A percentile compares a stretch with the other conserved stretches of the same genome.
These are phyloP conservation scores for Diaporthe amygdali DNA, from an alignment of 2,329 filamentous ascomycete species.

Conservation along the genomic window DNA sequence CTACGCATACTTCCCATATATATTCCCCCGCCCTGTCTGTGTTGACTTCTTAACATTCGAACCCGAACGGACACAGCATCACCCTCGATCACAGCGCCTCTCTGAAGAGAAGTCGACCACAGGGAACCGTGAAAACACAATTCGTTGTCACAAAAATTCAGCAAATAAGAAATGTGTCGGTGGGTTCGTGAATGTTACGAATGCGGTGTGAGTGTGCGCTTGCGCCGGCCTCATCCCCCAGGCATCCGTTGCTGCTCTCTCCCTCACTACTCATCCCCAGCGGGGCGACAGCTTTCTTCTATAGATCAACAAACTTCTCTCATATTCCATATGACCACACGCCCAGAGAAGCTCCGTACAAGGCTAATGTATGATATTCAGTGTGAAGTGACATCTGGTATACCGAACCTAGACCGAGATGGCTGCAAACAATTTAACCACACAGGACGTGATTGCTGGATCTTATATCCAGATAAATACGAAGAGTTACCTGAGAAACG, in stretches of 20 bases:
- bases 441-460: neutral
- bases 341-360: neutral
- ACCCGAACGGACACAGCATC: neutral
- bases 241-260: neutral
- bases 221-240: too few relatives aligned
- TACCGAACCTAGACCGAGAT: neutral
- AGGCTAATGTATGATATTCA: neutral
- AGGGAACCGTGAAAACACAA: neutral
- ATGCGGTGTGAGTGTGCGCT: constrained; percentile 11
- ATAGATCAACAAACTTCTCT: fast-evolving
- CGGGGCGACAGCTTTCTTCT: neutral
- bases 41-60: neutral
- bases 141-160: neutral
- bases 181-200: neutral
- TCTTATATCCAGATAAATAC: neutral
- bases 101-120: neutral
- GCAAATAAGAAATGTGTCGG: neutral
- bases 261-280: too few relatives aligned
- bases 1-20: neutral
- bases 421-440: neutral
- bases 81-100: neutral
- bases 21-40: neutral
- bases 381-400: neutral
- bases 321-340: fast-evolving
- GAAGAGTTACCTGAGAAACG: neutral